These are phyloP conservation scores for Penicillium thymicola DNA, from an alignment of 2,329 filamentous ascomycete genomes.

Conservation along the genomic window DNA sequence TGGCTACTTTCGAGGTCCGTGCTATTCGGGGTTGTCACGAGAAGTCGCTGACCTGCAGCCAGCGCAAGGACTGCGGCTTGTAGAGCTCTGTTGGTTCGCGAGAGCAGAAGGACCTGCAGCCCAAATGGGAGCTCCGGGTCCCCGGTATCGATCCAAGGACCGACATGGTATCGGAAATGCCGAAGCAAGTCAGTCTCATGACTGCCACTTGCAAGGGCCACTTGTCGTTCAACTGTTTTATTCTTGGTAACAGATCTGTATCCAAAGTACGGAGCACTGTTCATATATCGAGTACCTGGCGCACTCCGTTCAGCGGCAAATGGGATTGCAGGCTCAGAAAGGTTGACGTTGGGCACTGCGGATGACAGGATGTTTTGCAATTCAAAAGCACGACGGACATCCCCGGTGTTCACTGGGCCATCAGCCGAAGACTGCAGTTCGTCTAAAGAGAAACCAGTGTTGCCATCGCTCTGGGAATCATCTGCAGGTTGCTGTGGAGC, in stretches of 20 bases:
- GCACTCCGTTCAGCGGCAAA: not conserved
- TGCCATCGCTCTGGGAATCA: slow-evolving; percentile 2
- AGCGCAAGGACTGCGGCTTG: slow-evolving; percentile 22
- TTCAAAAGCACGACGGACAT: not conserved
- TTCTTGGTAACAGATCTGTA: not conserved
- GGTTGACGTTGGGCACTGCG: not conserved
- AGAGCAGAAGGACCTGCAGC: slow-evolving; percentile 20
- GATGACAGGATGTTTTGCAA: not conserved
- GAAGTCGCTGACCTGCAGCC: slow-evolving; percentile 15
- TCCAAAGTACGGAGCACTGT: not conserved
- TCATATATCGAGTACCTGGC: not conserved
- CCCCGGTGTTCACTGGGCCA: not conserved
- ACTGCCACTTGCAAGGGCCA: slow-evolving; percentile 3
- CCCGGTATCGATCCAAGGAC: slow-evolving; percentile 26
- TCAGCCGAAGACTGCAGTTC: not conserved
- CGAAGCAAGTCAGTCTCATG: slow-evolving; percentile 24
- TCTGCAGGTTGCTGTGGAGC: not conserved
- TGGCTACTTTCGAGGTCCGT: slow-evolving; percentile 8
- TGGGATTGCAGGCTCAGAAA: not conserved
- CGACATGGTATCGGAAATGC: slow-evolving; percentile 25
- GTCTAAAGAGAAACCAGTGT: not conserved
- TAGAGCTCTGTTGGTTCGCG: slow-evolving; percentile 15
- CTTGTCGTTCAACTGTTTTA: not conserved
- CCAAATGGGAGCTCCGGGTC: slow-evolving; percentile 24
- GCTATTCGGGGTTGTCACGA: not conserved